Base-by-base conservation (phyloP, 2,329 filamentous ascomycete species). In the Metarhizium guizhouense region DNA sequence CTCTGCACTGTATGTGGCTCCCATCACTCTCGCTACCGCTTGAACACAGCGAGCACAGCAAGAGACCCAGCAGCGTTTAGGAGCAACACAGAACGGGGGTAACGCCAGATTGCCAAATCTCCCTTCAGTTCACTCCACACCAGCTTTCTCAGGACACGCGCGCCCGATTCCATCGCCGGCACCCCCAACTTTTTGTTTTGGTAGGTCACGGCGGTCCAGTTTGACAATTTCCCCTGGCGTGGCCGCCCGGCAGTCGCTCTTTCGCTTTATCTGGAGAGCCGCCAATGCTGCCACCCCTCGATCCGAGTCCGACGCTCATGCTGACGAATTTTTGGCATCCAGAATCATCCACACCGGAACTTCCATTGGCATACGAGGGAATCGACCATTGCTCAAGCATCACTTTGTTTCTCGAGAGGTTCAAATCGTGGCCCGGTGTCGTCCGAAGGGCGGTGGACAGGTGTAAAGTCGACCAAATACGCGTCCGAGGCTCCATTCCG, bases 371-470 rank as follows among this genome's bases (percentile, higher is more conserved):
- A 3, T 20, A 47, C 45, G 38, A 36, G 45, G 18, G 7, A 30
- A 40, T n/a, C n/a, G 16, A 16, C 6, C 16, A 18, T 29, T 50
- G n/a, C 34, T 6, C 25, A 36, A 10, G 13, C 16, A 43, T 50
- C n/a, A 11, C 4, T 32, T 38, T 30, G 18, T 20, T 53, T 20
- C 18, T 45, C 36, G 30, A 30, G 16, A 34, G 38, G 14, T 36
- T 16, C 16, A 7, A 29, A n/a, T 43, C 32, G 20, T 48, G 36
- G 4, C 34, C 29, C 7, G 32, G 49, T 57, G 45, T 49, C 52
- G 47, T 58, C 48, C 53, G 38, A 47, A 55, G 30, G 54, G 54
- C 40, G 58, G 60, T 60, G 58, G 62, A 59, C 61, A 65, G 60
- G 59, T 47, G 49, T 25, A 51, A 53, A 25, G 52, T 29, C 59